Base-by-base conservation (phyloP, 129 eudicot genomes). In the Oenanthe sinensis region DNA sequence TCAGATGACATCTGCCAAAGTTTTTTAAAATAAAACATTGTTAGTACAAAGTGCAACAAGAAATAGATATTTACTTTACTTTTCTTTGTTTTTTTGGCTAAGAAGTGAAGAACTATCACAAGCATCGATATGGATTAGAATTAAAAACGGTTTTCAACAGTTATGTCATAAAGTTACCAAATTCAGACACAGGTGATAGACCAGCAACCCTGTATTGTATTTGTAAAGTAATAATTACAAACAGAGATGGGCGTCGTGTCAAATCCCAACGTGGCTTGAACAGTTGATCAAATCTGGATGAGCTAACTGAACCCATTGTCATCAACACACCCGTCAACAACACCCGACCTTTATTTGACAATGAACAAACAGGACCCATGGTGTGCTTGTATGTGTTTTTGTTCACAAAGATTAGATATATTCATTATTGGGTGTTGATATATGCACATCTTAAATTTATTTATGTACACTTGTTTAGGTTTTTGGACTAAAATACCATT, bases 1-100 rank as follows among this genome's bases (percentile, higher is more conserved):
- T 94, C 98, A 0, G 98, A 94, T 81, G 98, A 91, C 98, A 94
- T 94, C 98, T 94, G 85, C 80, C 33, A 24, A n/a, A n/a, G 15
- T 8, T 8, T 58, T 7, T 33, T 33, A 33, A 19, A 5, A 8
- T 7, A n/a, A 24, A n/a, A 60, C 33, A n/a, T n/a, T 10, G 30
- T 58, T n/a, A n/a, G 65, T 58, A 6, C 62, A 54, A 54, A 6
- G 11, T 6, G 24, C 22, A 54, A 54, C 11, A 54, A 19, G 8
- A 50, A 10, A 48, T 39, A 48, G 36, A 33, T 46, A 46, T 11
- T 46, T 46, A 9, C 49, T 10, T 46, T 46, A 33, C 36, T 33
- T 33, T 33, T 33, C 36, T 46, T 11, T 9, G 4, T 50, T 3
- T 50, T 50, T 50, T 50, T 16, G 22, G n/a, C 4, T 50, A 50